Evolutionary conservation across 257 asterid genomes (phyloP).

Genomic region (Primulina tabacum): DNA sequence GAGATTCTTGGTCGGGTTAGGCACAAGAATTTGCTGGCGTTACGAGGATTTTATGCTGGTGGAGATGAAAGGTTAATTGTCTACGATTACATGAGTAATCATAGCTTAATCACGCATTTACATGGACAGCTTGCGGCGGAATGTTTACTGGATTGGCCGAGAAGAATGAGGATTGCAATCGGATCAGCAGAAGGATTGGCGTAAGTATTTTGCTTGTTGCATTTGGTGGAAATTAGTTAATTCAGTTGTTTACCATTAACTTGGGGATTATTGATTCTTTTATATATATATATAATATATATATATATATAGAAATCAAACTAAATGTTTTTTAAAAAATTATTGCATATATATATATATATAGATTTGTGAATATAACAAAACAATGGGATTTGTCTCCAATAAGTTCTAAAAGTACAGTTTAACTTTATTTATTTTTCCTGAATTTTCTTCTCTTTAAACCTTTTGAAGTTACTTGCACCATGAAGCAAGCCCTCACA

Average conservation of each 20-base stretch:
- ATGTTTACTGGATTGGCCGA: conserved; percentile 58
- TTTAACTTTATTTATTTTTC: too few relatives aligned
- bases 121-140: conserved; percentile 68
- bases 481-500: conserved; percentile 77
- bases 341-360: too few relatives aligned
- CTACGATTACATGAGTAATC: conserved; percentile 81
- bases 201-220: too few relatives aligned
- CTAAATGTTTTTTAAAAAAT: too few relatives aligned
- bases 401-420: too few relatives aligned
- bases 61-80: conserved; percentile 76
- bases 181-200: conserved; percentile 63
- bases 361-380: too few relatives aligned
- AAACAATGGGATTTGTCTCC: too few relatives aligned
- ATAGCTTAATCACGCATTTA: conserved; percentile 66
- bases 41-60: conserved; percentile 76
- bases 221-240: too few relatives aligned
- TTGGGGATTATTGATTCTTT: too few relatives aligned
- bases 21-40: conserved; percentile 63
- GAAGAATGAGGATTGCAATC: conserved; percentile 47
- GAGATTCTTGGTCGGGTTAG: conserved; percentile 83
- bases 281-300: too few relatives aligned
- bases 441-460: neutral
- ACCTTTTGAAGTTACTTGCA: conserved; percentile 59
- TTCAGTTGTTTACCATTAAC: too few relatives aligned
- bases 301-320: too few relatives aligned